Evolutionary conservation across 2,329 filamentous ascomycete species (phyloP), one percentile per base, ranked within the genome.

Genomic region (Aureobasidium sp.): DNA sequence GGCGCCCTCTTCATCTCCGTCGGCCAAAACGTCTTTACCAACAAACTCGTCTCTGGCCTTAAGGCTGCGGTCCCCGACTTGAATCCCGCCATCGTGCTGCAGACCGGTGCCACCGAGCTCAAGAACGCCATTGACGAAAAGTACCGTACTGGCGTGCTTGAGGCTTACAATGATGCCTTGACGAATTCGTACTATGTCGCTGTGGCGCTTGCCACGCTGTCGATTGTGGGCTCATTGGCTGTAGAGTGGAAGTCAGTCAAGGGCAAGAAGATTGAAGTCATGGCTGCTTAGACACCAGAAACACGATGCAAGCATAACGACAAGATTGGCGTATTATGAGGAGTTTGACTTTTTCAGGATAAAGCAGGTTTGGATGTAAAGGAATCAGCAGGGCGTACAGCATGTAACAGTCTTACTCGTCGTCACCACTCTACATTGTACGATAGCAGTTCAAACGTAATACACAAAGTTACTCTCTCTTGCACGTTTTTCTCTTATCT

Each of bases 201-300:
- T 1, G 75, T 87, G 8, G 80, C 82, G 1, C 74, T 86, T 68
- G 77, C 79, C 0, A 76, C 76, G 8, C 62, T 86, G 9, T 80
- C 78, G 5, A 76, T 87, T 15, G 41, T 87, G 8, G 86, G 83
- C 0, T 77, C 80, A 0, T 67, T 79, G 0, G 74, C 76, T 7
- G 80, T 89, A 66, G 82, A 89, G 74, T 89, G 85, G 85, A 82
- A 78, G 71, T 85, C 77, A 65, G 84, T 89, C 69, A 89, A 88
- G 77, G 71, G 71, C 27, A 72, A 72, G 67, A 75, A 77, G 66
- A 73, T 78, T 55, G 71, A 75, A 66, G 70, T 72, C 70, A 67
- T 66, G 27, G 69, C 68, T 44, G 71, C 69, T 9, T 41, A 49
- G 12, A 27, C 2, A 42, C 3, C 11, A 42, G 3, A 22, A 22